A percentile compares a stretch with the other conserved stretches of the same genome.
Conservation (phyloP, 306 rosid species). For the Cicer chorassanicum region DNA sequence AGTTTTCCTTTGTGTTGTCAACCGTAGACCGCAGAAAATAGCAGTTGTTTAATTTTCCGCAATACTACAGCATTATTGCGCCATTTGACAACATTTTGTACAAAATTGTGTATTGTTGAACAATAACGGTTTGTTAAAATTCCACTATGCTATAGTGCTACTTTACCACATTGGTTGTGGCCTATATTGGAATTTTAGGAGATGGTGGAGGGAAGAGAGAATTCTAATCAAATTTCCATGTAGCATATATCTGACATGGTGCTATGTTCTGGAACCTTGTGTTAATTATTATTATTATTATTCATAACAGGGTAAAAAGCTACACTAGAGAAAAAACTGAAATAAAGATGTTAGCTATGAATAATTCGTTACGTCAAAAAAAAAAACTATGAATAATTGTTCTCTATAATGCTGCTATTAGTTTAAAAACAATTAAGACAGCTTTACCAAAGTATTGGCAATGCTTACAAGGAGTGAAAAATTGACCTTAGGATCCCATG, state of each 20-base stretch:
- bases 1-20: no score
- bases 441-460: conserved; percentile 9
- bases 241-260: neutral
- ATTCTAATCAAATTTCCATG: no score
- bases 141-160: neutral
- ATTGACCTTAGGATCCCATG: conserved; percentile 81
- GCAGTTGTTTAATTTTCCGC: no score
- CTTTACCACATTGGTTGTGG: no score
- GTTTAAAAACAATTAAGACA: conserved; percentile 4
- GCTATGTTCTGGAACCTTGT: no score
- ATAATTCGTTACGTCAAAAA: no score
- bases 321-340: neutral
- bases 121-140: neutral
- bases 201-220: no score
- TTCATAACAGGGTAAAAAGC: neutral
- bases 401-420: neutral
- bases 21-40: no score
- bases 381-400: conserved; percentile 1
- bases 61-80: no score
- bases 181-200: no score
- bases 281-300: neutral
- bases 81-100: neutral
- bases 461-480: conserved; percentile 19
- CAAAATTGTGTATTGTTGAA: no score
- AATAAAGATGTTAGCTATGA: neutral